Base-by-base conservation (phyloP, 1,139 yeast species). In the Hansenula sp. region DNA sequence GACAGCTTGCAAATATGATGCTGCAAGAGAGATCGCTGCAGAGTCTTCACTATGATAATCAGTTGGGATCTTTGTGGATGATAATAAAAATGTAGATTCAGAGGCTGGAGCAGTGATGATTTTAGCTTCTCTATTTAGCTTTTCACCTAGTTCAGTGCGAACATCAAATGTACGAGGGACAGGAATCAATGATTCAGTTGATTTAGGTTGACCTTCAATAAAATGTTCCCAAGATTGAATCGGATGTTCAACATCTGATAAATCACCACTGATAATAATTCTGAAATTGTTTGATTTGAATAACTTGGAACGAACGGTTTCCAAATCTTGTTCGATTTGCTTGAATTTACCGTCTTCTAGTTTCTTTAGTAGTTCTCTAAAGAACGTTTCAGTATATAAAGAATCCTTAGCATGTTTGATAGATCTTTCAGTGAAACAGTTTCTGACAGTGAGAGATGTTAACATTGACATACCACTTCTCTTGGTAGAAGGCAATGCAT, bases 31-130 rank as follows among this genome's bases (percentile, higher is more conserved):
- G 39, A 93, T 74, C 25, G 83, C 82, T 43, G 86, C 81, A 34
- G 82, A 70, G 55, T 91, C 97, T 15, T 76, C 75, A 45, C 84
- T 74, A 27, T 72, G 63, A 57, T 83, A 88, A 50, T 81, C 79
- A 11, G 77, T 69, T 2, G 94, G 89, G 13, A 86, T 79, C 12
- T 71, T 69, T 0, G 95, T 74, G 9, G 81, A 66, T 0, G 87
- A 62, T 28, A 76, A 70, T 61, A 90, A 68, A 58, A 80, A 88
- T n/a, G 94, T 78, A 0, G 96, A 84, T 52, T 91, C 96, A 0
- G 95, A 83, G 0, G 95, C 91, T 12, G 97, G 93, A 12, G 91
- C 79, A 0, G 88, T 76, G 1, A 86, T 74, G 38, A 93, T 67
- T 49, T 68, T 73, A 0, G 96, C 95, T 38, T 74, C 71, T 5